phyloP scores from a whole-genome alignment of 441 rosid genomes.

The Breynia disticha region DNA sequence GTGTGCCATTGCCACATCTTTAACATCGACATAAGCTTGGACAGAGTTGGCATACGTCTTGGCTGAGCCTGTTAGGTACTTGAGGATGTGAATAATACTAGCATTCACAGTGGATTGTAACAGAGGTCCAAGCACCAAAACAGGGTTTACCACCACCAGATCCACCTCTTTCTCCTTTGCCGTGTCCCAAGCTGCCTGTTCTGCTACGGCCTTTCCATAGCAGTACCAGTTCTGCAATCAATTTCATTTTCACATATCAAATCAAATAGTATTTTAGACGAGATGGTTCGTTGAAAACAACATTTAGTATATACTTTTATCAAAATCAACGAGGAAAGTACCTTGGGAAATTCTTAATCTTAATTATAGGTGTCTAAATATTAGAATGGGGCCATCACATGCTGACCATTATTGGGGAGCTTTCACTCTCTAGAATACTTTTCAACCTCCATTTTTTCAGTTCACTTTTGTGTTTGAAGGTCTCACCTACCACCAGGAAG shows the following conservation, averaged over 20 bases:
- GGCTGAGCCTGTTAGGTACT: conserved; percentile 78
- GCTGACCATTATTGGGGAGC: no score
- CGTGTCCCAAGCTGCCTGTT: conserved; percentile 68
- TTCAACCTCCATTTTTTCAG: no score
- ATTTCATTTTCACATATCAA: no score
- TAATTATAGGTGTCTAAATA: no score
- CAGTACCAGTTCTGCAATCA: conserved; percentile 73
- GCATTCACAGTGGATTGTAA: conserved; percentile 71
- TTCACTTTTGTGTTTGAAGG: background rate
- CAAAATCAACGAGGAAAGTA: no score
- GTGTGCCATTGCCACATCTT: conserved; percentile 70
- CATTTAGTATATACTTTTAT: no score
- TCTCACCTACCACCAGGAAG: background rate
- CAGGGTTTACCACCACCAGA: conserved; percentile 71
- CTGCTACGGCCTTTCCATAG: conserved; percentile 76
- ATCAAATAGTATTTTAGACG: no score
- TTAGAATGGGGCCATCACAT: no score
- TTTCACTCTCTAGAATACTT: no score
- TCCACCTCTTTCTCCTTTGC: conserved; percentile 72
- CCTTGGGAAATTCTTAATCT: no score
- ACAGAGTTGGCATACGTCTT: conserved; percentile 75
- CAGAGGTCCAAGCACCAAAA: conserved; percentile 75
- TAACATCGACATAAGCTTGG: conserved; percentile 81
- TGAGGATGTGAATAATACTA: conserved; percentile 65
- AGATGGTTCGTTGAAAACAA: no score